Percentiles rank a stretch among this genome's conserved stretches.
Conservation (phyloP, 768 basidiomycete species). For the Suillus placidus region DNA sequence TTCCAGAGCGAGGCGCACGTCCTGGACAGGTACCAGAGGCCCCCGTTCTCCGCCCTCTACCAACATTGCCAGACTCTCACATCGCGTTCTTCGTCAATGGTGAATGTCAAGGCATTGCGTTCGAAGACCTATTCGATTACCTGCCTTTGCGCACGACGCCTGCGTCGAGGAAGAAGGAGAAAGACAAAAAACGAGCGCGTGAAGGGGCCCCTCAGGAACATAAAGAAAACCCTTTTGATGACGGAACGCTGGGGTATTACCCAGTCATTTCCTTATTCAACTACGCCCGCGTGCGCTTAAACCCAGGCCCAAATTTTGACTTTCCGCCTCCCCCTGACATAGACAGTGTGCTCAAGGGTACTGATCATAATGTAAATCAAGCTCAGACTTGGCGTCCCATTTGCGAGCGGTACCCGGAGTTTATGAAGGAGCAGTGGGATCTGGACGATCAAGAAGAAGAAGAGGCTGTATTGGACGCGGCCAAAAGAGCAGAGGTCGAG, state of each 20-base stretch:
- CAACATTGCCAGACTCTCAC: slow-evolving; percentile 68
- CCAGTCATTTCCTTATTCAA: slow-evolving; percentile 94
- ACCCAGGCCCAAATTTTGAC: slow-evolving; percentile 87
- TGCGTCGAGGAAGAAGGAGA: slow-evolving; percentile 58
- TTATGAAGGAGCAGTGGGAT: slow-evolving; percentile 78
- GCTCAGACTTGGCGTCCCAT: slow-evolving; percentile 73
- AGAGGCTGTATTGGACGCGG: slow-evolving; percentile 52
- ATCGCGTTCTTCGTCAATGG: slow-evolving; percentile 95
- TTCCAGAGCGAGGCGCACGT: slow-evolving; percentile 56
- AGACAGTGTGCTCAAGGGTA: slow-evolving; percentile 56
- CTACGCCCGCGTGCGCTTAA: slow-evolving; percentile 79
- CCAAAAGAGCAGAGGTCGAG: slow-evolving; percentile 48
- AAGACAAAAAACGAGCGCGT: slow-evolving; percentile 55
- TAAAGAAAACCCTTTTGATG: slow-evolving; percentile 86
- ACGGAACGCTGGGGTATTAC: slow-evolving; percentile 94
- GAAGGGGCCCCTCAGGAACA: slow-evolving; percentile 71
- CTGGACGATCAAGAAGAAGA: slow-evolving; percentile 79
- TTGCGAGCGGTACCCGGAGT: slow-evolving; percentile 84
- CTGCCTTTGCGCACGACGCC: slow-evolving; percentile 73
- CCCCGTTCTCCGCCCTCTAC: slow-evolving; percentile 61
- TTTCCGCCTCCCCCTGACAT: slow-evolving; percentile 81
- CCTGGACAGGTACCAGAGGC: slow-evolving; percentile 38
- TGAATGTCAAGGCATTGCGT: slow-evolving; percentile 79
- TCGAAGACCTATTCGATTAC: slow-evolving; percentile 87
- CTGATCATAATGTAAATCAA: slow-evolving; percentile 31